Evolutionary conservation across 179 eudicot species (phyloP).

Genomic region (Nepenthes alata): DNA sequence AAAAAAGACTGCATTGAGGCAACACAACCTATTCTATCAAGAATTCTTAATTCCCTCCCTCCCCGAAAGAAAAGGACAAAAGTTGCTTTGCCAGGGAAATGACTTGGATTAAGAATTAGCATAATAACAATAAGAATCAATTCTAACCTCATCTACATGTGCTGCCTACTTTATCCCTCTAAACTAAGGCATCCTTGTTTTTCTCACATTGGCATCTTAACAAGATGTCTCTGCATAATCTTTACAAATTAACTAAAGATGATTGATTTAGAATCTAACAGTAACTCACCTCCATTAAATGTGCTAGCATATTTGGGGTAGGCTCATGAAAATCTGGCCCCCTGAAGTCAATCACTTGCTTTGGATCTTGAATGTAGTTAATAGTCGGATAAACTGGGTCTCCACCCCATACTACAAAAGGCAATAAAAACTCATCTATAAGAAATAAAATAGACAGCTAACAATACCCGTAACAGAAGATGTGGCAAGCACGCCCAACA

Average conservation of each 20-base stretch:
- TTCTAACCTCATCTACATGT: too few relatives aligned
- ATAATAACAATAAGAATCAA: too few relatives aligned
- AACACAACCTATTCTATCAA: too few relatives aligned
- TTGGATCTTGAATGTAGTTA: constrained; percentile 94
- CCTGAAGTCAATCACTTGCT: constrained; percentile 78
- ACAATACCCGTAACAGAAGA: constrained; percentile 2
- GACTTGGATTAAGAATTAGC: too few relatives aligned
- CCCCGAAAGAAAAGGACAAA: too few relatives aligned
- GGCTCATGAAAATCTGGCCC: constrained; percentile 99
- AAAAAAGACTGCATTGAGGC: too few relatives aligned
- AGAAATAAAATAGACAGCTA: background rate
- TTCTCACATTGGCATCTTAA: background rate
- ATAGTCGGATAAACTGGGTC: constrained; percentile 98
- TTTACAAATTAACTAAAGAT: background rate
- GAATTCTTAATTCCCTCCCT: too few relatives aligned
- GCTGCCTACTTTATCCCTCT: background rate
- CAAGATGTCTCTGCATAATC: background rate
- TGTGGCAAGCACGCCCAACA: too few relatives aligned
- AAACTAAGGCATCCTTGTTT: too few relatives aligned
- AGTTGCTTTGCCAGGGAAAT: too few relatives aligned
- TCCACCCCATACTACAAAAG: constrained; percentile 96
- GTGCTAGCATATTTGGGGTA: constrained; percentile 76
- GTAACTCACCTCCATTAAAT: constrained; percentile 66
- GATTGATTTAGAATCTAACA: background rate
- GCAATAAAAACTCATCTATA: constrained; percentile 7